Base-by-base conservation (phyloP, 805 yeast genomes). In the Candida cerambycidarum region DNA sequence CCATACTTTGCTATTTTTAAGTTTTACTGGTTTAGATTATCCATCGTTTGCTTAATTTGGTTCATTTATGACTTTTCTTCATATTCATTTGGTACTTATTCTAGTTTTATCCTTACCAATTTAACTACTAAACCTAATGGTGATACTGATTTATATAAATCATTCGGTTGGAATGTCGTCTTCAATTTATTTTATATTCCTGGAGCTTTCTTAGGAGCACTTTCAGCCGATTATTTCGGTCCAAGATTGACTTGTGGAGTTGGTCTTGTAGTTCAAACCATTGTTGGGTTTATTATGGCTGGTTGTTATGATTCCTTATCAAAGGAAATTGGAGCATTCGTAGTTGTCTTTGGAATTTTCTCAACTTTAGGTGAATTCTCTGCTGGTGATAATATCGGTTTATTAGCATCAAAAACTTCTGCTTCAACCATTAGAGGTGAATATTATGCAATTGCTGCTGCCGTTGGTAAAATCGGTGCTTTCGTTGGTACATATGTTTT, bases 141-240 rank as follows among this genome's bases (percentile, higher is more conserved):
- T 19, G 79, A 73, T 41, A 75, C 77, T 32, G 76, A 83, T 52
- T 65, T 88, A 45, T 82, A 82, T 66, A 76, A 80, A 61, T 76
- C 86, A 17, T 87, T 89, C 65, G 97, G 96, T 39, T 92, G 97
- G 97, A 87, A 85, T 62, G 85, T 86, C 46, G 92, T 92, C 5
- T 76, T 90, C 56, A 88, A 89, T 65, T 69, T 85, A 55, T 90
- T 92, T 65, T 89, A 90, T 63, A 67, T 90, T 29, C 97, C 97
- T 11, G 98, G 97, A 53, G 76, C 96, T 1, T 78, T 89, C 61
- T 60, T 85, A 16, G 97, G 98, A 57, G 96, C 95, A n/a, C 57
- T 77, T 39, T 65, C 79, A 30, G 76, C 95, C n/a, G 97, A 92
- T 64, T 86, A 79, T 63, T 57, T 89, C 44, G 98, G 98, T n/a